Evolutionary conservation across 106 monocot genomes (phyloP).

Genomic region (Dioscorea dumetorum): DNA sequence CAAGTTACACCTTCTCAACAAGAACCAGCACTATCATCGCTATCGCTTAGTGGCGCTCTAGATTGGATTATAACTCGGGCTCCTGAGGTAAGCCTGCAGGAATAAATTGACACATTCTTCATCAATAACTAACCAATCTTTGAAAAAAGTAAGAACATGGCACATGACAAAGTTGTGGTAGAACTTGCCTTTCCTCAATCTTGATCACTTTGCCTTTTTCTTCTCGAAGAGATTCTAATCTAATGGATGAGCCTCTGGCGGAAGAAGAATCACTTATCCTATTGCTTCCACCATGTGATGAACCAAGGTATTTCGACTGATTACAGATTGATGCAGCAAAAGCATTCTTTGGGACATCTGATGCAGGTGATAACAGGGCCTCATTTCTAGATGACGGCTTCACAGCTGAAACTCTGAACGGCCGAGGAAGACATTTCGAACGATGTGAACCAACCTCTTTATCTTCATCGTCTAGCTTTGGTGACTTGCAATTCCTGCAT

Average conservation of each 20-base stretch:
- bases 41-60: slow-evolving; percentile 20
- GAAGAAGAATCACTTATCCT: slow-evolving; percentile 36
- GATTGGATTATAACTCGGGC: slow-evolving; percentile 87
- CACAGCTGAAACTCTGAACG: slow-evolving; percentile 32
- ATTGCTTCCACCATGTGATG: slow-evolving; percentile 47
- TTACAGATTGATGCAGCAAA: slow-evolving; percentile 29
- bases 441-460: slow-evolving; percentile 30
- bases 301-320: not conserved
- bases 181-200: slow-evolving; percentile 94
- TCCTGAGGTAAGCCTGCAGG: slow-evolving; percentile 86
- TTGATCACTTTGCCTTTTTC: slow-evolving; percentile 65
- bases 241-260: slow-evolving; percentile 32
- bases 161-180: not conserved
- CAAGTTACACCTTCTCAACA: too few relatives aligned
- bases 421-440: slow-evolving; percentile 58
- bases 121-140: not conserved
- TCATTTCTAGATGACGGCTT: slow-evolving; percentile 41
- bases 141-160: not conserved
- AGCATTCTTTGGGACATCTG: slow-evolving; percentile 54
- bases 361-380: slow-evolving; percentile 31
- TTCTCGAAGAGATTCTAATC: slow-evolving; percentile 53
- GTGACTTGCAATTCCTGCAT: slow-evolving; percentile 49
- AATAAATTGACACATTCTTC: slow-evolving; percentile 7
- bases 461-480: slow-evolving; percentile 19
- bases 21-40: slow-evolving; percentile 9